Conservation (phyloP, 1,284 basidiomycete genomes). For the Vanrija pseudolonga region DNA sequence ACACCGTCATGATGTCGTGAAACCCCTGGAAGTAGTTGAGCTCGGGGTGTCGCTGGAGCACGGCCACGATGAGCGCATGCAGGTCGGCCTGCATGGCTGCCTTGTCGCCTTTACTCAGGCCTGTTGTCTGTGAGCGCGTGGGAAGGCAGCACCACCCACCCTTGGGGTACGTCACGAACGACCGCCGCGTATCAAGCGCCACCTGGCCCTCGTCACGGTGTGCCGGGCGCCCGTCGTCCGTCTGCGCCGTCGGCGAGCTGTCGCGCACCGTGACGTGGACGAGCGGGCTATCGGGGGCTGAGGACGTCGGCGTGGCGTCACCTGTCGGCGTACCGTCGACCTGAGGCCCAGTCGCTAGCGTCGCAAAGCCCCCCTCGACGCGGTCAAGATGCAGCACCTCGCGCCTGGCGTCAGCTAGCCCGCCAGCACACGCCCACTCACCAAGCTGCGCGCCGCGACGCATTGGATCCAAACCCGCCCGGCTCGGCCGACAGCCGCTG, state of each 20-base stretch:
- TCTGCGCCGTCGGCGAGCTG: background rate
- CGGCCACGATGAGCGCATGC: conserved; percentile 66
- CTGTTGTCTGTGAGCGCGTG: conserved; percentile 8
- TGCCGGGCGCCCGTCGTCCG: conserved; percentile 22
- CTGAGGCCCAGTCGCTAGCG: no score
- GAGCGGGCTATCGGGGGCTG: no score
- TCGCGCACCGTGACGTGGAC: background rate
- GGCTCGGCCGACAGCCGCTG: conserved; percentile 36
- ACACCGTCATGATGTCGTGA: conserved; percentile 83
- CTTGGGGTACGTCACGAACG: conserved; percentile 82
- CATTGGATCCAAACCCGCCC: conserved; percentile 43
- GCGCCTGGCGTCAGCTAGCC: conserved; percentile 23
- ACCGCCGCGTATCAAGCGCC: conserved; percentile 75
- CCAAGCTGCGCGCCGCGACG: conserved; percentile 39
- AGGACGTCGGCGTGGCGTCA: no score
- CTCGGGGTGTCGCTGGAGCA: conserved; percentile 68
- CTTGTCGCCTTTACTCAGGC: conserved; percentile 33
- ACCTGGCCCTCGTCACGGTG: conserved; percentile 83
- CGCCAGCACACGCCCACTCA: conserved; percentile 13
- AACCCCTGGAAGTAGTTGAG: conserved; percentile 90
- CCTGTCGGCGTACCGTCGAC: background rate
- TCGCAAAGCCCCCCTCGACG: background rate
- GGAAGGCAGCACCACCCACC: conserved; percentile 52
- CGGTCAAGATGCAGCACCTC: conserved; percentile 21
- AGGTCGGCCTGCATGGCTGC: conserved; percentile 63